Evolutionary conservation across 106 monocot genomes (phyloP).

Genomic region (Cymbidium sinense): DNA sequence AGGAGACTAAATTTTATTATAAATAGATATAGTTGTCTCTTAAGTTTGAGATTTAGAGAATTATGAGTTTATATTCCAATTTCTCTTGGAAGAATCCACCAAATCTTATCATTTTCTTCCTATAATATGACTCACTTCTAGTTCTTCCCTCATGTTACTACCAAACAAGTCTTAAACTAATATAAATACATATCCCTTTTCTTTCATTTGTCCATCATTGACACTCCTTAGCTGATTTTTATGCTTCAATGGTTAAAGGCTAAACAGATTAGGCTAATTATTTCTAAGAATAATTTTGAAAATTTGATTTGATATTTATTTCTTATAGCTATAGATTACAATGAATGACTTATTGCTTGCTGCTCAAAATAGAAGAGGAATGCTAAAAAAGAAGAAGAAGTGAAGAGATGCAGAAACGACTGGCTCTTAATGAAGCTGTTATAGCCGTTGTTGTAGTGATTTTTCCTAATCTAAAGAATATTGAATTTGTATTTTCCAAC

Average conservation of each 20-base stretch:
- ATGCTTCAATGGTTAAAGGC: neutral
- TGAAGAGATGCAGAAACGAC: conserved; percentile 64
- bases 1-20: too few relatives aligned
- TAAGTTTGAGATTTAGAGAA: too few relatives aligned
- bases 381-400: conserved; percentile 84
- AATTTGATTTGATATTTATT: neutral
- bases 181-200: too few relatives aligned
- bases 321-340: conserved; percentile 39
- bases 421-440: conserved; percentile 87
- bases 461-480: conserved; percentile 79
- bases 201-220: too few relatives aligned
- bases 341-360: conserved; percentile 87
- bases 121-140: too few relatives aligned
- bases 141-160: too few relatives aligned
- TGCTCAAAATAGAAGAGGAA: conserved; percentile 86
- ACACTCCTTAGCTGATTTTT: too few relatives aligned
- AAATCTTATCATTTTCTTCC: too few relatives aligned
- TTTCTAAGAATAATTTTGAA: neutral
- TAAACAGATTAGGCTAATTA: neutral
- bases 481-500: conserved; percentile 68
- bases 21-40: too few relatives aligned
- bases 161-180: too few relatives aligned
- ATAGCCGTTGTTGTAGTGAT: conserved; percentile 83
- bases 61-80: too few relatives aligned
- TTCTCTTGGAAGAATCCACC: too few relatives aligned